phyloP scores from a whole-genome alignment of 2,329 filamentous ascomycete species.

The Mariannaea sp. region DNA sequence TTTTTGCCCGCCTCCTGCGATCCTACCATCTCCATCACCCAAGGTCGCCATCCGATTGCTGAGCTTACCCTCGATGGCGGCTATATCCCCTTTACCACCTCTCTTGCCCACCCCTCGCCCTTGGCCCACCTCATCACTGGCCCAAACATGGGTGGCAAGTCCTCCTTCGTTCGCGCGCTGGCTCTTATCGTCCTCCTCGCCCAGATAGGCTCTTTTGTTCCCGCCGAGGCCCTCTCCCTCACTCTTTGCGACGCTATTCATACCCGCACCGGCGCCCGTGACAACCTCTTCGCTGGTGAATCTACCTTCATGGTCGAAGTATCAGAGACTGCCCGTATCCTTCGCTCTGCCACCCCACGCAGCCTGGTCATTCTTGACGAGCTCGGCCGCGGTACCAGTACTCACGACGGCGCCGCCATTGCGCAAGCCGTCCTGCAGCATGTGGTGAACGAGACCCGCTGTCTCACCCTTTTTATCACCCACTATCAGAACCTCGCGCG shows the following conservation, averaged over 20 bases:
- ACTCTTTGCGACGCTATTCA: slow-evolving; percentile 90
- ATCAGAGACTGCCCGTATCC: slow-evolving; percentile 86
- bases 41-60: slow-evolving; percentile 92
- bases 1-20: slow-evolving; percentile 65
- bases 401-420: slow-evolving; percentile 95
- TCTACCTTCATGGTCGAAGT: slow-evolving; percentile 98
- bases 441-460: slow-evolving; percentile 73
- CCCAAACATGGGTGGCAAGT: slow-evolving; percentile 99
- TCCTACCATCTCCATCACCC: slow-evolving; percentile 63
- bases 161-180: slow-evolving; percentile 92
- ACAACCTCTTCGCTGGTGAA: slow-evolving; percentile 95
- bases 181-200: slow-evolving; percentile 92
- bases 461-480: slow-evolving; percentile 93
- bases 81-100: slow-evolving; percentile 90
- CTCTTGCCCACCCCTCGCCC: slow-evolving; percentile 67
- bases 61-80: slow-evolving; percentile 83
- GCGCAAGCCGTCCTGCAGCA: slow-evolving; percentile 89
- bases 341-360: slow-evolving; percentile 84
- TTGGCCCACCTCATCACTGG: slow-evolving; percentile 89
- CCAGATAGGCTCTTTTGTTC: slow-evolving; percentile 93
- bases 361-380: slow-evolving; percentile 93
- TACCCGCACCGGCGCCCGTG: slow-evolving; percentile 93
- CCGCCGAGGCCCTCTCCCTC: slow-evolving; percentile 72
- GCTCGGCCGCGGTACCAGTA: slow-evolving; percentile 89
- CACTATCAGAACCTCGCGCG: slow-evolving; percentile 87